Base-by-base conservation (phyloP, 305 asterid species). In the Andrographis paniculata region DNA sequence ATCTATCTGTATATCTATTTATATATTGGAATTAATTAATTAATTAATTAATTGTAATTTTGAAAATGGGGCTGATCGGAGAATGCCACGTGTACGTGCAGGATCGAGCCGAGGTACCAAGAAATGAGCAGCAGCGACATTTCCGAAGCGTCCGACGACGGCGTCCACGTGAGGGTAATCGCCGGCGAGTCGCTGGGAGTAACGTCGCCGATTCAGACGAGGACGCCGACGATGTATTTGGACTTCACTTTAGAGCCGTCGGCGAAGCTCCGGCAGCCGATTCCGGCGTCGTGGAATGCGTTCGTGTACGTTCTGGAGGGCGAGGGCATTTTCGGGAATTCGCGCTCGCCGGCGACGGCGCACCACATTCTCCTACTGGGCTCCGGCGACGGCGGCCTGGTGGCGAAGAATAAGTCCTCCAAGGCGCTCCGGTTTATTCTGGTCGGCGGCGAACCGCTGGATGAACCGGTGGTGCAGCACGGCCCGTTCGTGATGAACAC, bases 401-500 rank as follows among this genome's bases (percentile, higher is more conserved):
- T 67, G 58, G 97, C 75, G 18, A 69, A 82, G 73, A 88, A 88
- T 62, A 68, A 70, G 41, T 85, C 93, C 1, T 60, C 78, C 7
- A 74, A 69, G 19, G 15, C 71, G 0, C 23, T 78, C 0, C 69
- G 93, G 27, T 88, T 88, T 35, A 56, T 88, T 14, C 45, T 88
- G 52, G 72, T 85, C 3, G 97, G 79, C 5, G 97, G 97, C 2
- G 77, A 84, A 60, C 97, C 97, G 4, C 20, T 88, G 45, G 85
- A 77, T 1, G 97, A 88, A 62, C 80, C 95, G 0, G 85, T 85
- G 5, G 89, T 65, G 50, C 97, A 79, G 50, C 67, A 72, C 39
- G 97, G 95, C 3, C 97, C 97, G 1, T 85, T 88, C 64, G 96
- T 87, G 49, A 84, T 84, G 96, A 87, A 85, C 54, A 85, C 60